phyloP scores from a whole-genome alignment of 2,329 filamentous ascomycete species.

The Setomelanomma holmii region DNA sequence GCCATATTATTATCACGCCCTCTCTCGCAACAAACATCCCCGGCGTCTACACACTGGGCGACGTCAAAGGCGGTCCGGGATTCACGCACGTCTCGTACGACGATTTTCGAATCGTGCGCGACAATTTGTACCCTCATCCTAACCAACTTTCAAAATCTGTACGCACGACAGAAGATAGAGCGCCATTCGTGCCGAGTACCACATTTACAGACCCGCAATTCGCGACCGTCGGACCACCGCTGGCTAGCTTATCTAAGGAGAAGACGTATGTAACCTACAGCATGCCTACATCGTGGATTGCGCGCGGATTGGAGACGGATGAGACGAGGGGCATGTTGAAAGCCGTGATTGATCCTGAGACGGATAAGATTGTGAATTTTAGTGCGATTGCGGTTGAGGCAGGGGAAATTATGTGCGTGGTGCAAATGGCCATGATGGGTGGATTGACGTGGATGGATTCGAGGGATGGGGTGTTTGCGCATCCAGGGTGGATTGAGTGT shows the following conservation, averaged over 20 bases:
- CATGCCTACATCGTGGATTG: constrained; percentile 62
- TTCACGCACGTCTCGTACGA: constrained; percentile 66
- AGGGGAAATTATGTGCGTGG: constrained; percentile 61
- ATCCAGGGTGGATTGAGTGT: constrained; percentile 60
- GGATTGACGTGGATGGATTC: constrained; percentile 59
- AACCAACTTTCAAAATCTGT: neutral
- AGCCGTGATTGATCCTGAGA: constrained; percentile 57
- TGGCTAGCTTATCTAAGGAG: constrained; percentile 44
- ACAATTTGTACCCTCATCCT: constrained; percentile 45
- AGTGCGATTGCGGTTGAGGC: constrained; percentile 61
- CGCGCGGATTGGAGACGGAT: constrained; percentile 59
- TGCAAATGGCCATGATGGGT: constrained; percentile 49
- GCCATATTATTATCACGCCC: constrained; percentile 56
- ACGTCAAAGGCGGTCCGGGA: constrained; percentile 60
- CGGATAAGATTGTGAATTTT: constrained; percentile 60
- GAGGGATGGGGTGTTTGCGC: constrained; percentile 49
- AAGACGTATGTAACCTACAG: constrained; percentile 7
- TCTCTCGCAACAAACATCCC: constrained; percentile 54
- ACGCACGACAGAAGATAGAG: constrained; percentile 20
- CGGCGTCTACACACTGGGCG: constrained; percentile 59
- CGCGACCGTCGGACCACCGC: constrained; percentile 59
- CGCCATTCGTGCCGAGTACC: constrained; percentile 54
- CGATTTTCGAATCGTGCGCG: constrained; percentile 60
- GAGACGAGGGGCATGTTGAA: constrained; percentile 63
- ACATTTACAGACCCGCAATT: constrained; percentile 64